A percentile compares a stretch with the other conserved stretches of the same genome.
Conservation (phyloP, 768 basidiomycete species). For the Suillus spraguei region DNA sequence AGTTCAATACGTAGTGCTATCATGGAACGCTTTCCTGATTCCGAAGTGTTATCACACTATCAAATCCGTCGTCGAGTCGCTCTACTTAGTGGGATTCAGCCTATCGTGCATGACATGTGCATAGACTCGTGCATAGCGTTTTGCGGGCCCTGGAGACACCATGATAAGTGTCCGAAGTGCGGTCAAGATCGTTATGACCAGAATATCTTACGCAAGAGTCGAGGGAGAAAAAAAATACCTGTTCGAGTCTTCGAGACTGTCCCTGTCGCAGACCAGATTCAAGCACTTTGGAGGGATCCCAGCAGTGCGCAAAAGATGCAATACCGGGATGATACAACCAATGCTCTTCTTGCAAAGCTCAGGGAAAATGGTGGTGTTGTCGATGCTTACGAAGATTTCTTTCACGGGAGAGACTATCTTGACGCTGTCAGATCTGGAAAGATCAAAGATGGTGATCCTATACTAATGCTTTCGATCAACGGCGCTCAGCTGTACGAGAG, state of each 20-base stretch:
- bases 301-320: background rate
- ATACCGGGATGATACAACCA: conserved; percentile 10
- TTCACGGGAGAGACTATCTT: conserved; percentile 18
- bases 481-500: background rate
- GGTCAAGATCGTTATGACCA: conserved; percentile 30
- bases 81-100: conserved; percentile 3
- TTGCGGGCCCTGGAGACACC: conserved; percentile 19
- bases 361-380: background rate
- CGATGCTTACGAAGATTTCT: conserved; percentile 1
- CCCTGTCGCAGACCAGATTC: conserved; percentile 36
- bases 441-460: conserved; percentile 17
- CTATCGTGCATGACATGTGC: conserved; percentile 19
- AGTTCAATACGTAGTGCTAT: conserved; percentile 24
- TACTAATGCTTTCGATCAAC: conserved; percentile 14
- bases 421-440: conserved; percentile 9
- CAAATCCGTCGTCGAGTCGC: conserved; percentile 3
- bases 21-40: conserved; percentile 20
- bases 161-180: conserved; percentile 35
- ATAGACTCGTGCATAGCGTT: conserved; percentile 17
- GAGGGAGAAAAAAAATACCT: conserved; percentile 11
- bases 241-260: conserved; percentile 16
- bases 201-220: background rate
- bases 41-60: conserved; percentile 2
- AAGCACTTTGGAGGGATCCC: conserved; percentile 35
- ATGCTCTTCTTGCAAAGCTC: conserved; percentile 10